Conservation (phyloP, 2,329 filamentous ascomycete species). For the Fusarium buharicum region DNA sequence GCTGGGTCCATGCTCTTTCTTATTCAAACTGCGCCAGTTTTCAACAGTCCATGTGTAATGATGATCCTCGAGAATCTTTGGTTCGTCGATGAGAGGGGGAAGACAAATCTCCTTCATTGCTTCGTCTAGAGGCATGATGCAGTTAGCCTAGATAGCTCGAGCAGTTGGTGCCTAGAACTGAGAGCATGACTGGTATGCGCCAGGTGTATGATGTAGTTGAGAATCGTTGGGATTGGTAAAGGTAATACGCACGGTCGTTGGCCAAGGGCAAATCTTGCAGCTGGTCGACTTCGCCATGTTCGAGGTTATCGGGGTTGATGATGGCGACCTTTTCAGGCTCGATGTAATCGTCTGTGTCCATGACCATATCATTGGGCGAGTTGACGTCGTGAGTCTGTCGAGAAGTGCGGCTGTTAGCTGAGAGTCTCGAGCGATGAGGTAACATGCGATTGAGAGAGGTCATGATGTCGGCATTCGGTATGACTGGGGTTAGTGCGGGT, state of each 20-base stretch:
- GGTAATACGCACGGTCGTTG: slow-evolving; percentile 61
- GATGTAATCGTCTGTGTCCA: slow-evolving; percentile 66
- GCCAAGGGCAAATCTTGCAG: slow-evolving; percentile 61
- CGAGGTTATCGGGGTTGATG: slow-evolving; percentile 64
- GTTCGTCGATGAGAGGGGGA: slow-evolving; percentile 76
- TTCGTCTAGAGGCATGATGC: slow-evolving; percentile 65
- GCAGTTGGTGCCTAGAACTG: neutral
- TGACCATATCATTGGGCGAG: slow-evolving; percentile 67
- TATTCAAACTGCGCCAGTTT: slow-evolving; percentile 78
- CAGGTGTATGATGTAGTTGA: neutral
- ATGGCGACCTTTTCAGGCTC: slow-evolving; percentile 64
- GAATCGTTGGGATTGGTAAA: slow-evolving; percentile 2
- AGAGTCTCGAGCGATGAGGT: slow-evolving; percentile 27
- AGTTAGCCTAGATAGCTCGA: slow-evolving; percentile 35
- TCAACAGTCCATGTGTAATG: slow-evolving; percentile 88
- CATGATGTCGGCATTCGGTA: slow-evolving; percentile 42
- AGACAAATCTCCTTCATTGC: slow-evolving; percentile 86
- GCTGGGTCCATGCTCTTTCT: slow-evolving; percentile 86
- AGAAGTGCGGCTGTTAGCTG: slow-evolving; percentile 42
- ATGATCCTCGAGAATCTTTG: slow-evolving; percentile 80
- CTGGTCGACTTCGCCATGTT: slow-evolving; percentile 58
- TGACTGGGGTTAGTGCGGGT: slow-evolving; percentile 30
- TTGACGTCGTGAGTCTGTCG: slow-evolving; percentile 63
- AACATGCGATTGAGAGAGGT: slow-evolving; percentile 29
- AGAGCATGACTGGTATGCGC: slow-evolving; percentile 5